These are phyloP conservation scores for Coniferiporia weirii DNA, from an alignment of 1,284 basidiomycete genomes.

Conservation along the genomic window DNA sequence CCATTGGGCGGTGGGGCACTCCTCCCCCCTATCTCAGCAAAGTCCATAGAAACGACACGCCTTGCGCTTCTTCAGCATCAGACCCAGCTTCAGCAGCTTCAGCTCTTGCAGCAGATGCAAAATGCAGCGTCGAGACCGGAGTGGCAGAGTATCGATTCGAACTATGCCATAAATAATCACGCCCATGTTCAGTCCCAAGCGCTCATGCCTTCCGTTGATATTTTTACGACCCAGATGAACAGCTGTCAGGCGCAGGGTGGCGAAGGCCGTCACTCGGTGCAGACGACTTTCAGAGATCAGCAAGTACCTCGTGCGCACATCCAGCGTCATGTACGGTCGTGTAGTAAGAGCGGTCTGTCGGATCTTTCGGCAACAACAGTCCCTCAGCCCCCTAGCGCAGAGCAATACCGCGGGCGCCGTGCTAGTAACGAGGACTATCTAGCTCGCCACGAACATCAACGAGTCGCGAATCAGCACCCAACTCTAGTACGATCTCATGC, in stretches of 20 bases:
- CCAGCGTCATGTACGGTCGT: not conserved
- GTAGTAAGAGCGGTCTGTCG: not conserved
- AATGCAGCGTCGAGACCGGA: not conserved
- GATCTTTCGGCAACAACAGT: not conserved
- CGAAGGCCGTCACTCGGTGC: not conserved
- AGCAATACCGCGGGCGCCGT: not conserved
- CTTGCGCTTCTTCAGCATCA: constrained; percentile 14
- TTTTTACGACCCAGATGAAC: constrained; percentile 4
- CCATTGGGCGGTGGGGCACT: not conserved
- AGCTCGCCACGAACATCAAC: not conserved
- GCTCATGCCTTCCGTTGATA: constrained; percentile 17
- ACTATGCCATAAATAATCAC: constrained; percentile 1
- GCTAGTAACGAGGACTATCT: not conserved
- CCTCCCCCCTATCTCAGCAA: not conserved
- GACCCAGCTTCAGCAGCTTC: constrained; percentile 14
- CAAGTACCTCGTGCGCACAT: not conserved
- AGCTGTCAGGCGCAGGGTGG: not conserved
- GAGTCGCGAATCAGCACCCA: not conserved
- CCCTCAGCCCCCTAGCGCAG: not conserved
- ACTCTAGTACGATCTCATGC: not conserved
- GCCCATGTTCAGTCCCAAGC: not conserved
- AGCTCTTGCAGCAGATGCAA: constrained; percentile 16
- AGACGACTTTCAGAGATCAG: not conserved
- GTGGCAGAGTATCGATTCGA: constrained; percentile 4
- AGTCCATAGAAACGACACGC: constrained; percentile 3